Conservation (phyloP, 352 stramenopile genomes). For the Pseudoperonospora humuli region DNA sequence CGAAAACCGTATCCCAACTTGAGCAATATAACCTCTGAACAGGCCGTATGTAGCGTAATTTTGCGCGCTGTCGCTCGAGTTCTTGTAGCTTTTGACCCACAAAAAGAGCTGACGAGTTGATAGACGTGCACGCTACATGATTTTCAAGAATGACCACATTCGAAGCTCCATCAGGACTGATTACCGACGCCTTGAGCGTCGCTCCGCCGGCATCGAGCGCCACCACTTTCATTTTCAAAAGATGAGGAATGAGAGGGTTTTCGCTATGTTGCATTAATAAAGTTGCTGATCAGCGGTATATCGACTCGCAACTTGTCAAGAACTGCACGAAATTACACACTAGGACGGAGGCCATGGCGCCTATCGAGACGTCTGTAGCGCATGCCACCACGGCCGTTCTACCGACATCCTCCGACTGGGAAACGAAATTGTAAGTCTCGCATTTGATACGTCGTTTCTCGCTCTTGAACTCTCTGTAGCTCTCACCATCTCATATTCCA, state of each 20-base stretch:
- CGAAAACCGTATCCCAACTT: slow-evolving; percentile 1
- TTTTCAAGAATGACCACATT: slow-evolving; percentile 32
- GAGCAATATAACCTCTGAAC: slow-evolving; percentile 27
- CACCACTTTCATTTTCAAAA: slow-evolving; percentile 28
- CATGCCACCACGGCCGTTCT: not conserved
- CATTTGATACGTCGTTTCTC: not conserved
- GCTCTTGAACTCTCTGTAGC: not conserved
- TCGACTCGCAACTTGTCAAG: too few relatives aligned
- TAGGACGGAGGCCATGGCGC: slow-evolving; percentile 2
- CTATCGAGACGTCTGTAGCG: not conserved
- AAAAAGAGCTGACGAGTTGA: slow-evolving; percentile 12
- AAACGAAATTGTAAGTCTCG: slow-evolving; percentile 24
- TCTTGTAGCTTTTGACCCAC: slow-evolving; percentile 44
- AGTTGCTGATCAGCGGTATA: not conserved
- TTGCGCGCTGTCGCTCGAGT: slow-evolving; percentile 45
- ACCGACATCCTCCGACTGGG: slow-evolving; percentile 1
- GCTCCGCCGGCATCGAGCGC: slow-evolving; percentile 52
- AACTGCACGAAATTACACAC: not conserved
- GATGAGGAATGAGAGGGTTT: not conserved
- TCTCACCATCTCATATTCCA: slow-evolving; percentile 3
- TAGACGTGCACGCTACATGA: slow-evolving; percentile 30
- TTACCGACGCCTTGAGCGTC: slow-evolving; percentile 55
- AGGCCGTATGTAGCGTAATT: slow-evolving; percentile 36
- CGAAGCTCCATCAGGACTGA: slow-evolving; percentile 3
- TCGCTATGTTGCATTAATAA: not conserved